Conservation (phyloP, 2,329 filamentous ascomycete species). For the Pseudocercospora eumusae region DNA sequence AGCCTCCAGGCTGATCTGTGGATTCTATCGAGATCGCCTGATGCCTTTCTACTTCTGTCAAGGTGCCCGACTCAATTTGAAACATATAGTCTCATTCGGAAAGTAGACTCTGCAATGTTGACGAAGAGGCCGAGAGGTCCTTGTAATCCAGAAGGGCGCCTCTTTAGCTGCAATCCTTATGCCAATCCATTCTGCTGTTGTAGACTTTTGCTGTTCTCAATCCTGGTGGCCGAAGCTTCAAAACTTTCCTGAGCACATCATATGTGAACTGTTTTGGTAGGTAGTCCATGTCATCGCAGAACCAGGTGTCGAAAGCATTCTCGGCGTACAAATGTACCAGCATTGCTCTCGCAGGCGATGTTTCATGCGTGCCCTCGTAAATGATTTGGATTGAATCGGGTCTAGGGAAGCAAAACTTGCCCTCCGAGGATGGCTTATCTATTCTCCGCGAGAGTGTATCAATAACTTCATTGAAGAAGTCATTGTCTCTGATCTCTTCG, state of each 20-base stretch:
- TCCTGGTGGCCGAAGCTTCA: too few relatives aligned
- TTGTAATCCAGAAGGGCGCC: too few relatives aligned
- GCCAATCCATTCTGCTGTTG: too few relatives aligned
- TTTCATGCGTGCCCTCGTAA: neutral
- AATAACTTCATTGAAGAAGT: slow-evolving; percentile 13
- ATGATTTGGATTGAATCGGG: neutral
- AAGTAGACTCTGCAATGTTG: too few relatives aligned
- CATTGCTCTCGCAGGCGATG: neutral
- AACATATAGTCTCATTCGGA: too few relatives aligned
- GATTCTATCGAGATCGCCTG: too few relatives aligned
- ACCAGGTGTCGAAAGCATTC: neutral
- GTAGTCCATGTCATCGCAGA: neutral
- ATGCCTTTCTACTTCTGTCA: too few relatives aligned
- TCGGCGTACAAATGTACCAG: neutral
- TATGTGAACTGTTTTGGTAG: neutral
- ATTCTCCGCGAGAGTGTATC: slow-evolving; percentile 1
- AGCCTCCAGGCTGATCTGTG: too few relatives aligned
- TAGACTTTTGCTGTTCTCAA: too few relatives aligned
- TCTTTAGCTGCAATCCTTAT: too few relatives aligned
- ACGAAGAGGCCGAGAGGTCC: too few relatives aligned
- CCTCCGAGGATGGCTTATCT: neutral
- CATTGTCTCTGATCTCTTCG: slow-evolving; percentile 12
- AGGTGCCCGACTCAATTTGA: too few relatives aligned
- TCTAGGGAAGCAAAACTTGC: neutral
- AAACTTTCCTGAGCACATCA: neutral